A percentile compares a stretch with the other conserved stretches of the same genome.
These are phyloP conservation scores for Auriscalpium vulgare DNA, from an alignment of 768 basidiomycete genomes.

Conservation along the genomic window DNA sequence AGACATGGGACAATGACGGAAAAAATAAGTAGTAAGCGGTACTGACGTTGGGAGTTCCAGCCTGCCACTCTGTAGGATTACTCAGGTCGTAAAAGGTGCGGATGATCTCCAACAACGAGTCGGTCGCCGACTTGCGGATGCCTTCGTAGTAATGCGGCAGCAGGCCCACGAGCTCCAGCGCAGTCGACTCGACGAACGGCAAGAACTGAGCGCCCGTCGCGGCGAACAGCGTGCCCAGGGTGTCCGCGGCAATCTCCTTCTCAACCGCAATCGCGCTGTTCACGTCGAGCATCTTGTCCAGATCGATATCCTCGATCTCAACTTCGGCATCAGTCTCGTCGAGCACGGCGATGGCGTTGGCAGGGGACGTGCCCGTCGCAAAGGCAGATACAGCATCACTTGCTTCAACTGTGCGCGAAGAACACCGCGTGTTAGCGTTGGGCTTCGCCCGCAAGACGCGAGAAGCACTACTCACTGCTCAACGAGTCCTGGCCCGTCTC, in stretches of 20 bases:
- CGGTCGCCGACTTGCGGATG: conserved; percentile 87
- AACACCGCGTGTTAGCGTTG: not conserved
- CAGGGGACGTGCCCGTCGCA: conserved; percentile 65
- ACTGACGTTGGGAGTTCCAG: conserved; percentile 62
- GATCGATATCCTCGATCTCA: conserved; percentile 67
- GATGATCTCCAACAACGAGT: conserved; percentile 82
- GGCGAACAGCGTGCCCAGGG: conserved; percentile 84
- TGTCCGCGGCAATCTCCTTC: conserved; percentile 98
- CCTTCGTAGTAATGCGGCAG: conserved; percentile 95
- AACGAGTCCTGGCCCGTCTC: conserved; percentile 65
- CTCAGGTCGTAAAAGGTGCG: conserved; percentile 88
- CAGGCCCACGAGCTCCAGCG: conserved; percentile 69
- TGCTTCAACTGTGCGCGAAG: conserved; percentile 34
- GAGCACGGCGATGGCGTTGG: conserved; percentile 58
- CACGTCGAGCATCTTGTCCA: conserved; percentile 85
- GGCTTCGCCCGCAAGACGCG: too few species aligned
- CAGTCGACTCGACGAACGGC: conserved; percentile 79
- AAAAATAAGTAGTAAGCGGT: too few species aligned
- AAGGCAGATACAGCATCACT: conserved; percentile 53
- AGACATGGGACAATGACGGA: too few species aligned
- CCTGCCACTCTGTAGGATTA: conserved; percentile 73
- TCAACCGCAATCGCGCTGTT: conserved; percentile 96
- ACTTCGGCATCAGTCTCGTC: conserved; percentile 54
- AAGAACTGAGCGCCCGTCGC: conserved; percentile 80
- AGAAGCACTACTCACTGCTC: not conserved